Conservation (phyloP, 78 protist genomes). For the Dictyostelium firmibasis region DNA sequence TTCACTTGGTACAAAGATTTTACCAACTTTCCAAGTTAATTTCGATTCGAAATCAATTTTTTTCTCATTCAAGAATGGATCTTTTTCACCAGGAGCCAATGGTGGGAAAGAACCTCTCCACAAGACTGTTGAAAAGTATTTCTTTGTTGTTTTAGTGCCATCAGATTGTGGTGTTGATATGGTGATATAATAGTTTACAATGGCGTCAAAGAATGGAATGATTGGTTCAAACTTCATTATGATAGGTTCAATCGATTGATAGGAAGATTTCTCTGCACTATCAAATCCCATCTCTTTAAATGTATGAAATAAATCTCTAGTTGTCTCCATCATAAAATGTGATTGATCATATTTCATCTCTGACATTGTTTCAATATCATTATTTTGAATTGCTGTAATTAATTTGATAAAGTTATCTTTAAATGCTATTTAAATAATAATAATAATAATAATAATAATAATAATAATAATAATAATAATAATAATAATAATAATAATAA, state of each 20-base stretch:
- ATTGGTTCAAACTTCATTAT: neutral
- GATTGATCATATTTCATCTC: conserved; percentile 18
- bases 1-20: neutral
- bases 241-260: neutral
- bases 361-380: conserved; percentile 11
- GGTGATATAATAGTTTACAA: neutral
- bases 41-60: neutral
- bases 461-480: neutral
- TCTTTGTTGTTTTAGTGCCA: neutral
- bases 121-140: neutral
- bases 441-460: neutral
- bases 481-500: neutral
- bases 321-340: conserved; percentile 37
- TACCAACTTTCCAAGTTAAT: conserved; percentile 22
- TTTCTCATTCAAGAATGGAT: neutral
- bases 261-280: neutral
- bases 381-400: conserved; percentile 31
- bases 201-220: conserved; percentile 3
- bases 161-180: neutral
- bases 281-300: neutral
- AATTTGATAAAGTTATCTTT: conserved; percentile 18
- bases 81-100: neutral
- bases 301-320: conserved; percentile 57
- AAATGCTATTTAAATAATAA: neutral
- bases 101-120: conserved; percentile 21